Percentiles rank a stretch among this genome's conserved stretches.
phyloP scores from a whole-genome alignment of 2,329 filamentous ascomycete species.

The Cercospora canescens region DNA sequence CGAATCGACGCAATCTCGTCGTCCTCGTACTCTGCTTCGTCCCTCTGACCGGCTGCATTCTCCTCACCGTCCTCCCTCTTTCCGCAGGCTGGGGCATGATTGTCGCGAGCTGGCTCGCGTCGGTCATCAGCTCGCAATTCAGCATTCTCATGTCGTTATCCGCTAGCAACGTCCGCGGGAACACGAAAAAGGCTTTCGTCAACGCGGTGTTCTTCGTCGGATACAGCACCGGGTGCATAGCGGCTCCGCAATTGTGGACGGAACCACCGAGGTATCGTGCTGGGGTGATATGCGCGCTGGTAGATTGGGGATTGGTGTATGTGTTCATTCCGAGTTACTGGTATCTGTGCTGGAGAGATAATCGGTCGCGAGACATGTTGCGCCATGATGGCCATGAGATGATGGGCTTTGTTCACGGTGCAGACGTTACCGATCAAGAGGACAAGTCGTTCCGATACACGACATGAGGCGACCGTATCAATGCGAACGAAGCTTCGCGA shows the following conservation, averaged over 20 bases:
- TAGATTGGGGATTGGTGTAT: constrained; percentile 46
- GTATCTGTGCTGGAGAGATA: constrained; percentile 39
- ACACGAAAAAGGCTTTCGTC: constrained; percentile 52
- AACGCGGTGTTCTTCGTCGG: constrained; percentile 54
- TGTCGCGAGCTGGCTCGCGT: constrained; percentile 50
- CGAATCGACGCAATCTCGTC: constrained; percentile 42
- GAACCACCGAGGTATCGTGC: constrained; percentile 46
- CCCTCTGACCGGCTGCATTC: constrained; percentile 47
- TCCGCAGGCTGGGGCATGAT: constrained; percentile 51
- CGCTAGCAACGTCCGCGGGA: constrained; percentile 54
- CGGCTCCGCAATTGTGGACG: constrained; percentile 52
- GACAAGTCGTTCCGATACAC: constrained; percentile 40
- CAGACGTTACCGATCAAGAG: constrained; percentile 41
- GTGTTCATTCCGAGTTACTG: constrained; percentile 37
- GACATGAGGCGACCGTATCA: constrained; percentile 2
- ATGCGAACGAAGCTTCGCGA: too few relatives aligned
- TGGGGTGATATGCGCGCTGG: constrained; percentile 50
- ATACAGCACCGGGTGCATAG: constrained; percentile 51
- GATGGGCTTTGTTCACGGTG: constrained; percentile 16
- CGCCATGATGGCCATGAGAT: constrained; percentile 1
- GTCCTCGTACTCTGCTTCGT: constrained; percentile 43
- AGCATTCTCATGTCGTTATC: constrained; percentile 45
- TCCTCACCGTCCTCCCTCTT: constrained; percentile 46
- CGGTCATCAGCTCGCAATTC: constrained; percentile 47
- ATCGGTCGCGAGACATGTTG: constrained; percentile 31